Conservation (phyloP, 2,329 filamentous ascomycete genomes). For the Hymenoscyphus linearis region DNA sequence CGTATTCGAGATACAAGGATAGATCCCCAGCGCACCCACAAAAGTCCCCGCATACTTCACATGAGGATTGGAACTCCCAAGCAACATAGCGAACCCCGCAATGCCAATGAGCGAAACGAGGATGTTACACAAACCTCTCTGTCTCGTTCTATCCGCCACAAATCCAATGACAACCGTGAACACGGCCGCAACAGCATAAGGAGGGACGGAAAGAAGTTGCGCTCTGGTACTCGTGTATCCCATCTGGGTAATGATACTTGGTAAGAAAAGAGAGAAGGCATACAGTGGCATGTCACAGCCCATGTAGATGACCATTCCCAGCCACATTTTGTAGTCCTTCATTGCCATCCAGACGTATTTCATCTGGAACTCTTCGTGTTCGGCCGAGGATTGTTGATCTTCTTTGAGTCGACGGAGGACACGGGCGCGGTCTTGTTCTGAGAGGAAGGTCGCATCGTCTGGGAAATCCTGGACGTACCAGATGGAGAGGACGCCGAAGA, state of each 20-base stretch:
- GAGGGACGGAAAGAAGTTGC: constrained; percentile 70
- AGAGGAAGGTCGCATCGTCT: constrained; percentile 67
- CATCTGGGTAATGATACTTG: constrained; percentile 65
- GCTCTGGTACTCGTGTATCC: constrained; percentile 53
- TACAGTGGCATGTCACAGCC: constrained; percentile 68
- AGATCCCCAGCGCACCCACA: constrained; percentile 80
- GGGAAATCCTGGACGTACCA: constrained; percentile 84
- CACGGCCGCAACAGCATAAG: constrained; percentile 66
- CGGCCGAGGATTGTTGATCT: constrained; percentile 70
- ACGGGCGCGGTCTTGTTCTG: constrained; percentile 61
- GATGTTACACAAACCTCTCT: constrained; percentile 79
- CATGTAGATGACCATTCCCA: constrained; percentile 72
- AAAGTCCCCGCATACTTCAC: constrained; percentile 83
- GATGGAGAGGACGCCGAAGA: constrained; percentile 59
- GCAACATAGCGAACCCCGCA: constrained; percentile 72
- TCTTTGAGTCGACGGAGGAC: constrained; percentile 64
- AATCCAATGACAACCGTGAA: constrained; percentile 67
- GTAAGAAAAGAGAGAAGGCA: constrained; percentile 72
- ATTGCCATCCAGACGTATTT: constrained; percentile 66
- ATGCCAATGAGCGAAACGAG: constrained; percentile 64
- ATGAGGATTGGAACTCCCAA: constrained; percentile 55
- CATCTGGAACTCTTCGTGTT: constrained; percentile 70
- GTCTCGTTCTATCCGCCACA: constrained; percentile 67
- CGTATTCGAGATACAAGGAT: constrained; percentile 80
- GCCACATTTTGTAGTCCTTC: constrained; percentile 81